phyloP scores from a whole-genome alignment of 2,329 filamentous ascomycete species.

The Claviceps humidiphila region DNA sequence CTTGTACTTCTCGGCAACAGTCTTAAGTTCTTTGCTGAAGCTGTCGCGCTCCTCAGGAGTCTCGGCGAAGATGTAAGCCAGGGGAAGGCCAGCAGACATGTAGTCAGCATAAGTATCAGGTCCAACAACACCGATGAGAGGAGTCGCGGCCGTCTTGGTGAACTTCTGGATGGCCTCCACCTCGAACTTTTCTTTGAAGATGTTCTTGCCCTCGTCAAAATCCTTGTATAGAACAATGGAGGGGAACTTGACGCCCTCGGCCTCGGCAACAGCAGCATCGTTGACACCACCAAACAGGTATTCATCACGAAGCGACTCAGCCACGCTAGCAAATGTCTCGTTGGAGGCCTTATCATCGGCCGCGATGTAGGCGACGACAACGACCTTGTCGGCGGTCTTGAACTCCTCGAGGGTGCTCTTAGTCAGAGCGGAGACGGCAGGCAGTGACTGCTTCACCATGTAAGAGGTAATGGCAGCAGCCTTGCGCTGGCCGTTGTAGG shows the following conservation, averaged over 20 bases:
- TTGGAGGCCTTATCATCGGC: slow-evolving; percentile 72
- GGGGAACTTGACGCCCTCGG: slow-evolving; percentile 78
- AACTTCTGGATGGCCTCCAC: slow-evolving; percentile 69
- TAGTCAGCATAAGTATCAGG: slow-evolving; percentile 93
- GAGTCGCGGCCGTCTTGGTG: slow-evolving; percentile 72
- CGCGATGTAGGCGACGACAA: slow-evolving; percentile 78
- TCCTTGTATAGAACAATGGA: slow-evolving; percentile 91
- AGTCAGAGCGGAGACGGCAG: slow-evolving; percentile 72
- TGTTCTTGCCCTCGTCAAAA: slow-evolving; percentile 90
- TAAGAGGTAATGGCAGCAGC: slow-evolving; percentile 65
- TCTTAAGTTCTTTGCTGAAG: slow-evolving; percentile 65
- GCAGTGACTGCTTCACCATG: slow-evolving; percentile 97
- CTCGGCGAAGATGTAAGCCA: slow-evolving; percentile 97
- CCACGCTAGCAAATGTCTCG: slow-evolving; percentile 64
- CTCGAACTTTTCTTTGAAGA: slow-evolving; percentile 68
- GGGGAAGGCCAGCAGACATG: slow-evolving; percentile 82
- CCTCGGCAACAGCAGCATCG: slow-evolving; percentile 73
- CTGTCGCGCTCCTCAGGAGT: slow-evolving; percentile 75
- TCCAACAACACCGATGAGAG: slow-evolving; percentile 88
- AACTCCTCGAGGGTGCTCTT: slow-evolving; percentile 83
- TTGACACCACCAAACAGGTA: slow-evolving; percentile 85
- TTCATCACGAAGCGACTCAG: slow-evolving; percentile 68
- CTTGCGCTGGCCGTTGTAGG: slow-evolving; percentile 80
- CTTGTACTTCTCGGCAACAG: slow-evolving; percentile 81
- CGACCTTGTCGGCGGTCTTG: slow-evolving; percentile 96